phyloP scores from a whole-genome alignment of 164 flowering plant species.

The Magnolia sinica region DNA sequence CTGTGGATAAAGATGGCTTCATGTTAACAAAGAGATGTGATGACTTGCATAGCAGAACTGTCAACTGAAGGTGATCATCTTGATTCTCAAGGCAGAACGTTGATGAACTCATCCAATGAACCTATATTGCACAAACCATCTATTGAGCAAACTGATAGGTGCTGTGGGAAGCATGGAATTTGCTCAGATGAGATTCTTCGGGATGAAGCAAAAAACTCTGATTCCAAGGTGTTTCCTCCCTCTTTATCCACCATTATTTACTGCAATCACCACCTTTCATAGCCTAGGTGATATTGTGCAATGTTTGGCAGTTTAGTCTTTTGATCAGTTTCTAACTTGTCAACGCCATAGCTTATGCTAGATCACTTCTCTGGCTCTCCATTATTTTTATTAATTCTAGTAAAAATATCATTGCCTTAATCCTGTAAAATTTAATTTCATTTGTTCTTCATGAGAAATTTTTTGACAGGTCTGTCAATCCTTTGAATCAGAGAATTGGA shows the following conservation, averaged over 20 bases:
- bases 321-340: background rate
- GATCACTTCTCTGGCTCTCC: background rate
- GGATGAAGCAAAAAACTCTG: conserved; percentile 48
- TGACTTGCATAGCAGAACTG: conserved; percentile 32
- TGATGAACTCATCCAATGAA: conserved; percentile 22
- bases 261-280: background rate
- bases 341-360: background rate
- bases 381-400: background rate
- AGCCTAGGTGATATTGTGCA: background rate
- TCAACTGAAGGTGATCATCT: conserved; percentile 28
- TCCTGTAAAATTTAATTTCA: too few species aligned
- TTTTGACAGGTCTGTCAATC: too few species aligned
- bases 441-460: too few species aligned
- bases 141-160: conserved; percentile 40
- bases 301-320: background rate
- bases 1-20: background rate
- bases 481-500: too few species aligned
- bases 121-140: conserved; percentile 12
- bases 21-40: conserved; percentile 5
- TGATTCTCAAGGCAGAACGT: conserved; percentile 24
- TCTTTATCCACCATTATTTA: background rate
- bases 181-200: conserved; percentile 87
- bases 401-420: background rate
- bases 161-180: conserved; percentile 74
- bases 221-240: conserved; percentile 11